A percentile compares a stretch with the other conserved stretches of the same genome.
Conservation (phyloP, 2,329 filamentous ascomycete species). For the Onygena corvina region DNA sequence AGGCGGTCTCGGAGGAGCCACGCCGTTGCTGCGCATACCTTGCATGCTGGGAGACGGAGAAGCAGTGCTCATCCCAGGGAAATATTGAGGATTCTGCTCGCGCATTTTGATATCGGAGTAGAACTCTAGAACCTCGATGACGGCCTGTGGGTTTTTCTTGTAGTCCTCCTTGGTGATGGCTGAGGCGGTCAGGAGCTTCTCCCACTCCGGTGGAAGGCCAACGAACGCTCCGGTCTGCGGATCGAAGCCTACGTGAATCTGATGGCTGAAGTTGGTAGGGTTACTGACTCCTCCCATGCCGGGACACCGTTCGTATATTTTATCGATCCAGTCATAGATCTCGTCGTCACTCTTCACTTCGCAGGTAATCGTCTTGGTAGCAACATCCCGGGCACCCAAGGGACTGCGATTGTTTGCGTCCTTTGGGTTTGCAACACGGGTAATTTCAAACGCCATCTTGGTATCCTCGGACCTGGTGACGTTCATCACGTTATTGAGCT, state of each 20-base stretch:
- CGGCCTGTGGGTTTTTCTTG: constrained; percentile 83
- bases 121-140: constrained; percentile 55
- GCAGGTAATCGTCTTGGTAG: constrained; percentile 74
- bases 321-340: constrained; percentile 97
- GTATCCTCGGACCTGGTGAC: constrained; percentile 85
- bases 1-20: constrained; percentile 55
- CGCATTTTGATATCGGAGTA: constrained; percentile 58
- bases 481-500: constrained; percentile 74
- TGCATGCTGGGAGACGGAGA: constrained; percentile 42
- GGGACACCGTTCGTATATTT: constrained; percentile 90
- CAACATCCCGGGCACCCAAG: constrained; percentile 65
- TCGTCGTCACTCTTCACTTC: constrained; percentile 93
- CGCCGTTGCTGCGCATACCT: constrained; percentile 37
- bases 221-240: constrained; percentile 91
- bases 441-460: constrained; percentile 88
- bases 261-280: constrained; percentile 94
- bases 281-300: constrained; percentile 98
- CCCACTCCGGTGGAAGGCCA: constrained; percentile 90
- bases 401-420: constrained; percentile 55
- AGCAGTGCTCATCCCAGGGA: constrained; percentile 49
- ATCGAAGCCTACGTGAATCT: constrained; percentile 95
- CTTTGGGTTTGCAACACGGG: constrained; percentile 49
- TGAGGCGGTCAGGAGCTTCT: constrained; percentile 86
- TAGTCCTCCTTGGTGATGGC: constrained; percentile 98
- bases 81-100: constrained; percentile 50